Conservation (phyloP, 164 flowering plant genomes). For the Liriodendron chinense region DNA sequence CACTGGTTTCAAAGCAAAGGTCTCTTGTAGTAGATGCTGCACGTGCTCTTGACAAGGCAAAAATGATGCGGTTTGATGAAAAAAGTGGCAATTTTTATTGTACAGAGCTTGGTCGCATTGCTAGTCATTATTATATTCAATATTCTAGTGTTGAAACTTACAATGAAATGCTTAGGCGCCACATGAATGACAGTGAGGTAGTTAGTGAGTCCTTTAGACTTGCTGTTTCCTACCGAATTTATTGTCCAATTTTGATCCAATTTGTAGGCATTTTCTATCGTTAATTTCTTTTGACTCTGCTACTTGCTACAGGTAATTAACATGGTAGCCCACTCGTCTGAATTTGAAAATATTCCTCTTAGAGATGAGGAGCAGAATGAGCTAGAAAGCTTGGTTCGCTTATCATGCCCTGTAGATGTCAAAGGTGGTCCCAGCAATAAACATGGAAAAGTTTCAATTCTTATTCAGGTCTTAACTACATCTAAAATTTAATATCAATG, state of each 20-base stretch:
- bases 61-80: conserved; percentile 99
- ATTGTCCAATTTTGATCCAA: background rate
- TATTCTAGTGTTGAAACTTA: conserved; percentile 97
- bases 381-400: conserved; percentile 67
- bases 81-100: conserved; percentile 99
- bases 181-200: conserved; percentile 98
- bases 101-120: conserved; percentile 99
- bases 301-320: conserved; percentile 62
- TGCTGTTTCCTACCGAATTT: background rate
- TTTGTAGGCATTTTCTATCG: background rate
- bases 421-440: conserved; percentile 95
- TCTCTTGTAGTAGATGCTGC: conserved; percentile 91
- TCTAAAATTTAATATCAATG: background rate
- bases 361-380: conserved; percentile 97
- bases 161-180: conserved; percentile 90
- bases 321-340: conserved; percentile 98
- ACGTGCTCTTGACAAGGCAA: conserved; percentile 94
- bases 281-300: background rate
- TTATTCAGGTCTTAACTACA: conserved; percentile 70
- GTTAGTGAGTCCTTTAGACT: background rate
- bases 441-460: conserved; percentile 95
- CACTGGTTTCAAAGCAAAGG: conserved; percentile 83
- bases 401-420: conserved; percentile 80
- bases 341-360: conserved; percentile 94
- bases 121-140: conserved; percentile 97